These are phyloP conservation scores for Suhomyces kunorum DNA, from an alignment of 1,139 yeast species.

Conservation along the genomic window DNA sequence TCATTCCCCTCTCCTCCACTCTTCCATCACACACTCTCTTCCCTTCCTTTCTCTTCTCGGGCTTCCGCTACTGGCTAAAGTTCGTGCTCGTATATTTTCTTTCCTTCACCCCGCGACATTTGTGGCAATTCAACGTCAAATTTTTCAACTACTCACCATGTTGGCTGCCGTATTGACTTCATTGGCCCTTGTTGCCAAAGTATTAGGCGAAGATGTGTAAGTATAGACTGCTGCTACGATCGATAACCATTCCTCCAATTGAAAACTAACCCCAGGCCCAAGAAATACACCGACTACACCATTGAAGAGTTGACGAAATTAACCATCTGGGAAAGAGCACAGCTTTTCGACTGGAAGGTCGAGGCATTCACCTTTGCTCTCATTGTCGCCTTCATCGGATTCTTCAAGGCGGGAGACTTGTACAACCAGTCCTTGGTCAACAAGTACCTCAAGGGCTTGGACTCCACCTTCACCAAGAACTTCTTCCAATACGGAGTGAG, in stretches of 20 bases:
- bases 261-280: conserved; percentile 12
- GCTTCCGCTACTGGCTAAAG: too few species aligned
- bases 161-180: conserved; percentile 5
- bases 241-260: background rate
- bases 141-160: conserved; percentile 10
- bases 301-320: conserved; percentile 53
- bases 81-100: conserved; percentile 1
- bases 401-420: conserved; percentile 59
- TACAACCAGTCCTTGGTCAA: conserved; percentile 60
- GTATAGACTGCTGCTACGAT: background rate
- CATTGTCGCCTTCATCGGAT: conserved; percentile 43
- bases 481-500: conserved; percentile 80
- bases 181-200: conserved; percentile 3
- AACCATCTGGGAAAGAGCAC: conserved; percentile 52
- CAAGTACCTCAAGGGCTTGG: conserved; percentile 47
- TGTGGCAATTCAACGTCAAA: conserved; percentile 11
- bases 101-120: conserved; percentile 5
- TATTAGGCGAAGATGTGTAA: conserved; percentile 9
- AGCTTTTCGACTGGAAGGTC: conserved; percentile 69
- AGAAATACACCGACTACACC: conserved; percentile 40
- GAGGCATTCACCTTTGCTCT: conserved; percentile 61
- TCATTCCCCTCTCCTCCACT: background rate
- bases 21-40: background rate
- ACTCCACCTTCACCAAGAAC: conserved; percentile 55
- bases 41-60: background rate